Conservation (phyloP, 2,329 filamentous ascomycete genomes). For the Simplicillium aogashimaense region DNA sequence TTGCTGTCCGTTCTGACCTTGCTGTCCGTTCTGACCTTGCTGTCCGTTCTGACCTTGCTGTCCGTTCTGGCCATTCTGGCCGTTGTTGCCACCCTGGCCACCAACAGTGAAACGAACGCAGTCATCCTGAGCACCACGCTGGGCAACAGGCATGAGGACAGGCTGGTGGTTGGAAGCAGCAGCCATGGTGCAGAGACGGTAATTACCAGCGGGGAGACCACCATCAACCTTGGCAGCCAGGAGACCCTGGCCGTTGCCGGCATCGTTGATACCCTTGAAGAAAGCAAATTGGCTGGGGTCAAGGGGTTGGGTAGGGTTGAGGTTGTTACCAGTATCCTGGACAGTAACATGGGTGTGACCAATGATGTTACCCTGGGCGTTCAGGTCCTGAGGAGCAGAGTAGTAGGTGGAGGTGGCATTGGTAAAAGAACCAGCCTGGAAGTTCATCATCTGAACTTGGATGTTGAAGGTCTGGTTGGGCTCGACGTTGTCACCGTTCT, state of each 20-base stretch:
- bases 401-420: slow-evolving; percentile 53
- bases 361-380: slow-evolving; percentile 37
- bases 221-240: slow-evolving; percentile 43
- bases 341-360: slow-evolving; percentile 52
- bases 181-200: slow-evolving; percentile 56
- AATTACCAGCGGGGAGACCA: slow-evolving; percentile 52
- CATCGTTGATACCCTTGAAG: slow-evolving; percentile 59
- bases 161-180: slow-evolving; percentile 57
- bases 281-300: slow-evolving; percentile 46
- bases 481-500: slow-evolving; percentile 36
- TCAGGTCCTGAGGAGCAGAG: slow-evolving; percentile 44
- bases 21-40: slow-evolving; percentile 12
- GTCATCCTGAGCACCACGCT: slow-evolving; percentile 58
- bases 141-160: slow-evolving; percentile 56
- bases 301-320: slow-evolving; percentile 41
- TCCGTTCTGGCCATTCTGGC: slow-evolving; percentile 8
- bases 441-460: slow-evolving; percentile 40
- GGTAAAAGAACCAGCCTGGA: slow-evolving; percentile 49
- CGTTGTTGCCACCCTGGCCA: slow-evolving; percentile 12
- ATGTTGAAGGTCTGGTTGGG: slow-evolving; percentile 42
- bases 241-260: slow-evolving; percentile 43
- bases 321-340: slow-evolving; percentile 40
- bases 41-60: slow-evolving; percentile 7
- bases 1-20: slow-evolving; percentile 11
- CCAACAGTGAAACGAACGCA: slow-evolving; percentile 50